A percentile compares a stretch with the other conserved stretches of the same genome.
phyloP scores from a whole-genome alignment of 176 grass and related monocot species.

The Ampelocalamus luodianensis region DNA sequence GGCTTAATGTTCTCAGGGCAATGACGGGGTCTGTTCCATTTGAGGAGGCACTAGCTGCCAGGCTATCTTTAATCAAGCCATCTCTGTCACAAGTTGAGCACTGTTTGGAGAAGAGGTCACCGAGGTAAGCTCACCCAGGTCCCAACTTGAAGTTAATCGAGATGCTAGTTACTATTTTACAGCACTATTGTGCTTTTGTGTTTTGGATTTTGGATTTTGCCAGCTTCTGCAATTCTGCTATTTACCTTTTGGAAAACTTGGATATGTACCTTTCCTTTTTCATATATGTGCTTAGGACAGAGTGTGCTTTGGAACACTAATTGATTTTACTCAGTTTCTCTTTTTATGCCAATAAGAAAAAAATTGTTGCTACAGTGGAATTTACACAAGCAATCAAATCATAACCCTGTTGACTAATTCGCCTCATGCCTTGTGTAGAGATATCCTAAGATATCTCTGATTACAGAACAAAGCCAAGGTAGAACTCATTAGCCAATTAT shows the following conservation, averaged over 20 bases:
- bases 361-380: neutral
- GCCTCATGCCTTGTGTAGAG: neutral
- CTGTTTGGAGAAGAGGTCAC: constrained; percentile 74
- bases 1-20: constrained; percentile 53
- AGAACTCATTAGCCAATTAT: neutral
- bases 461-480: constrained; percentile 8
- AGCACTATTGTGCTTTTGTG: neutral
- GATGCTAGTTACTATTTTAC: constrained; percentile 36
- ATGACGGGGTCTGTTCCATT: constrained; percentile 92
- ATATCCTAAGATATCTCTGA: constrained; percentile 2
- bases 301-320: no score
- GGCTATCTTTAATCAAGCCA: constrained; percentile 86
- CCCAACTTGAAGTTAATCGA: neutral
- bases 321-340: neutral
- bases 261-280: neutral
- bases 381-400: neutral
- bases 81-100: constrained; percentile 70
- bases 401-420: neutral
- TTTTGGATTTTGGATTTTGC: neutral
- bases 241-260: neutral
- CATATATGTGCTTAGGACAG: neutral
- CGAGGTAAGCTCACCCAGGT: constrained; percentile 48
- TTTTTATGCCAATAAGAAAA: neutral
- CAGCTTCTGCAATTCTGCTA: neutral
- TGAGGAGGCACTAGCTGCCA: constrained; percentile 81